Evolutionary conservation across 1,139 yeast species (phyloP).

Genomic region (Taphrina pruni): DNA sequence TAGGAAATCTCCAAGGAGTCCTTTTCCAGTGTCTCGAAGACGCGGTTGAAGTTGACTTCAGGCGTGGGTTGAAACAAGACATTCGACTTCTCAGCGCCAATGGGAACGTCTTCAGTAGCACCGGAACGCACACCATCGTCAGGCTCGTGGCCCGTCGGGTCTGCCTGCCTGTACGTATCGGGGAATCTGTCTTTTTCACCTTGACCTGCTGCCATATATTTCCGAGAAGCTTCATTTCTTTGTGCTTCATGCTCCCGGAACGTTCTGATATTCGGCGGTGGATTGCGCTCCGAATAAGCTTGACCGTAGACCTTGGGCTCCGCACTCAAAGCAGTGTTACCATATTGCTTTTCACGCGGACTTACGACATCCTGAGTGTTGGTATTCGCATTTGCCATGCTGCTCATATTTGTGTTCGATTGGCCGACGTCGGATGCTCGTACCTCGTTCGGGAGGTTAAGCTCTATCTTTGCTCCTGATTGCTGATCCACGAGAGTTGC

Average conservation of each 20-base stretch:
- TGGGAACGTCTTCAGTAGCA: constrained; percentile 39
- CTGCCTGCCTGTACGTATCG: constrained; percentile 1
- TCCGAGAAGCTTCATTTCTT: constrained; percentile 22
- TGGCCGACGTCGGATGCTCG: neutral
- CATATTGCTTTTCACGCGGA: neutral
- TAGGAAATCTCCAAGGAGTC: constrained; percentile 28
- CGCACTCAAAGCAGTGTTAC: constrained; percentile 10
- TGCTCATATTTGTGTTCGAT: neutral
- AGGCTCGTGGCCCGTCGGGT: constrained; percentile 12
- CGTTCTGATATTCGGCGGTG: constrained; percentile 23
- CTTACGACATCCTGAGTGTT: neutral
- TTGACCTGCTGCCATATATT: constrained; percentile 22
- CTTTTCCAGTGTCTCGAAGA: constrained; percentile 32
- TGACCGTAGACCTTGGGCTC: constrained; percentile 23
- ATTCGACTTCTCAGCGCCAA: constrained; percentile 38
- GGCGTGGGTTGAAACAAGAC: constrained; percentile 41
- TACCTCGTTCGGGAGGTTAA: neutral
- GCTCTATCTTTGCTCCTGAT: constrained; percentile 23
- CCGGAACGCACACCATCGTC: constrained; percentile 31
- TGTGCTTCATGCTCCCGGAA: constrained; percentile 19
- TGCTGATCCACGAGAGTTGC: constrained; percentile 10
- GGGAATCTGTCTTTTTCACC: neutral
- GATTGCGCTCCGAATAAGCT: constrained; percentile 37
- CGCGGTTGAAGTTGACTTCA: constrained; percentile 35
- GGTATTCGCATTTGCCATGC: neutral